phyloP scores from a whole-genome alignment of 2,329 filamentous ascomycete genomes.

The Xylaria sp. region DNA sequence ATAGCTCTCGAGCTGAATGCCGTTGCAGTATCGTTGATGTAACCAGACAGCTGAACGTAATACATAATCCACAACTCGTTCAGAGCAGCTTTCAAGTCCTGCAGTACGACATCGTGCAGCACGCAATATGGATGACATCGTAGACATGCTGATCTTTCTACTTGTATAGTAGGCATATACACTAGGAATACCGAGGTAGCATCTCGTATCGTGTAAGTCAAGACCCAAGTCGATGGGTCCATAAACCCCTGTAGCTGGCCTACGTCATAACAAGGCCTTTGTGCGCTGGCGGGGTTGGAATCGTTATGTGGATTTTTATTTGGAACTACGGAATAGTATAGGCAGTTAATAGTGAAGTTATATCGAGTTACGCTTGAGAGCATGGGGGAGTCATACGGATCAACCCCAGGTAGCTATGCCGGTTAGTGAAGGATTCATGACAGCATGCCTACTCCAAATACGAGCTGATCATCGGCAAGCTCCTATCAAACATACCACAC shows the following conservation, averaged over 20 bases:
- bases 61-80: too few relatives aligned
- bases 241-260: slow-evolving; percentile 5
- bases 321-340: too few relatives aligned
- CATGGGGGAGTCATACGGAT: too few relatives aligned
- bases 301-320: neutral
- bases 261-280: slow-evolving; percentile 9
- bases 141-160: neutral
- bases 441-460: neutral
- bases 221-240: neutral
- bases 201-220: slow-evolving; percentile 13
- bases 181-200: neutral
- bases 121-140: neutral
- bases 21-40: too few relatives aligned
- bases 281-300: neutral
- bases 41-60: too few relatives aligned
- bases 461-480: neutral
- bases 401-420: too few relatives aligned
- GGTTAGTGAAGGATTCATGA: neutral
- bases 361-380: too few relatives aligned
- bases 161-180: neutral
- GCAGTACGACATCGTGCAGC: too few relatives aligned
- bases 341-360: too few relatives aligned
- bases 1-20: too few relatives aligned
- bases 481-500: neutral
- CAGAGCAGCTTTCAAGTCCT: too few relatives aligned